Evolutionary conservation across 2,329 filamentous ascomycete genomes (phyloP).

Genomic region (Metarhizium brunneum): DNA sequence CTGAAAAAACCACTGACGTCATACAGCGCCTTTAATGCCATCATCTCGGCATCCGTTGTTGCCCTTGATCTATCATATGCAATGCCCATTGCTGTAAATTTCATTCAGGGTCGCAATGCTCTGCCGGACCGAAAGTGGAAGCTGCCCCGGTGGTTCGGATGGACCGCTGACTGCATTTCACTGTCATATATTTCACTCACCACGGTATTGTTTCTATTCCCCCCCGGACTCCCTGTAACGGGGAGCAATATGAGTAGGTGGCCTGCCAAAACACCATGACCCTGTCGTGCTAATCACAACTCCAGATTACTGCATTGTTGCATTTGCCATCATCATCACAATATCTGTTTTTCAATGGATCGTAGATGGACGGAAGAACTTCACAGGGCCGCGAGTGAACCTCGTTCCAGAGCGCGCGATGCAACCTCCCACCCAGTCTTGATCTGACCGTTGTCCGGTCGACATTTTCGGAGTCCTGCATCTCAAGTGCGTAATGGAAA

Average conservation of each 20-base stretch:
- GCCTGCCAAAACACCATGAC: neutral
- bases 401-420: constrained; percentile 2
- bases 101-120: constrained; percentile 52
- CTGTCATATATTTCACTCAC: constrained; percentile 57
- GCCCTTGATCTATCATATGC: constrained; percentile 64
- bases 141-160: constrained; percentile 24
- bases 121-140: constrained; percentile 41
- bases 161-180: constrained; percentile 31
- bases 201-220: constrained; percentile 64
- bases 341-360: constrained; percentile 34
- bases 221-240: constrained; percentile 53
- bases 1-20: neutral
- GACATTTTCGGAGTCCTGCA: too few species aligned
- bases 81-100: constrained; percentile 63
- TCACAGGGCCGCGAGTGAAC: constrained; percentile 22
- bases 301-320: constrained; percentile 34
- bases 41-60: constrained; percentile 62
- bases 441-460: neutral
- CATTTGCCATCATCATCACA: constrained; percentile 34
- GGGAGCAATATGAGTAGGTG: constrained; percentile 54
- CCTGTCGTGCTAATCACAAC: neutral
- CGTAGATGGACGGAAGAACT: constrained; percentile 36
- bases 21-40: constrained; percentile 56
- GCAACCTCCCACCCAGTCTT: neutral
- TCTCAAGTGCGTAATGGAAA: too few species aligned